Base-by-base conservation (phyloP, 176 grass and related monocot species). In the Oryza meridionalis region DNA sequence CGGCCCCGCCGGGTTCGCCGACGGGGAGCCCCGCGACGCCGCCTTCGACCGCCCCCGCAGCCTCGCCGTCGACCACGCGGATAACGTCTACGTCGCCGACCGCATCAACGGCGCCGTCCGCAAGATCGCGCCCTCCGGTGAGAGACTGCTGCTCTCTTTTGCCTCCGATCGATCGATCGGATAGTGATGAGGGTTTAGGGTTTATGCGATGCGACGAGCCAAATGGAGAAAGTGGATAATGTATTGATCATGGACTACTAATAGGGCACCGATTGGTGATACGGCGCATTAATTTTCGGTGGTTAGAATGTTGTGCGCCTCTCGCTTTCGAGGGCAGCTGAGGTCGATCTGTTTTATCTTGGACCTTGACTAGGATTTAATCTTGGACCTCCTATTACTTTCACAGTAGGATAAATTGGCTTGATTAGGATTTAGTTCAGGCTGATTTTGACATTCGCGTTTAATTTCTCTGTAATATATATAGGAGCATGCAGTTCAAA, bases 21-120 rank as follows among this genome's bases (percentile, higher is more conserved):
- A 83, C 67, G 86, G 86, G 7, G 72, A 25, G 9, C 85, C 85
- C 11, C 25, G 5, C 9, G 45, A 7, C 55, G 81, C 59, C 71
- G 49, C 73, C 13, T 85, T 91, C 77, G 35, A 72, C 72, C 77
- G 26, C 25, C 85, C 90, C 15, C 81, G 86, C 45, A 82, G 90
- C 77, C 0, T 91, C 46, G 78, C 90, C 66, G 78, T 88, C 53
- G 90, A 91, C 78, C 67, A 4, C 77, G 77, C 47, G 13, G 85
- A 91, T 22, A 91, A 91, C 61, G 72, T 91, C 35, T 88, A 91
- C 82, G 90, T 91, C 7, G 90, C 82, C 16, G 82, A 91, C 68
- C 86, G 82, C 11, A 32, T 9, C 2, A 17, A 82, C 35, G 26
- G 73, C 27, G 72, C 77, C 71, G 25, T 91, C 68, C 85, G 77